Evolutionary conservation across 768 basidiomycete species (phyloP).

Genomic region (Tylopilus sp.): DNA sequence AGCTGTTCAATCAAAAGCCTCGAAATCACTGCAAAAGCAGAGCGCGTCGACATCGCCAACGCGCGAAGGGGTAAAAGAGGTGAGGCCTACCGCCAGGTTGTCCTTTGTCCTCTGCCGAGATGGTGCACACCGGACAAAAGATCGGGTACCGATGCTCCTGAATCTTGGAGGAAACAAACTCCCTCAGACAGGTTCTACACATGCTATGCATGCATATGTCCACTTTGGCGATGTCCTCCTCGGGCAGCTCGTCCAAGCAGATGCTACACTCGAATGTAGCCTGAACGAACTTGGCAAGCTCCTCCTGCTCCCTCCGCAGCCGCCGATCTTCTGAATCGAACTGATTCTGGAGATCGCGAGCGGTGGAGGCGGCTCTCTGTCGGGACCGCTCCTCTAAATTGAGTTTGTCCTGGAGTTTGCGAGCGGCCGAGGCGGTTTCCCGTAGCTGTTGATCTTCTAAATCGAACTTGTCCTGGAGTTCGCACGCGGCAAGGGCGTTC

Average conservation of each 20-base stretch:
- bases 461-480: constrained; percentile 38
- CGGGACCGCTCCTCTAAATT: constrained; percentile 41
- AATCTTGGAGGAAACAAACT: constrained; percentile 43
- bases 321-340: constrained; percentile 41
- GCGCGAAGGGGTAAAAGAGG: background rate
- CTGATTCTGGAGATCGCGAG: constrained; percentile 32
- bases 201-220: constrained; percentile 48
- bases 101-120: constrained; percentile 19
- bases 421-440: constrained; percentile 21
- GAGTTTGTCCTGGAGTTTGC: constrained; percentile 34
- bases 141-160: constrained; percentile 56
- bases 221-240: constrained; percentile 41
- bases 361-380: constrained; percentile 23
- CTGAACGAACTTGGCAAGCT: constrained; percentile 30
- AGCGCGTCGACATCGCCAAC: background rate
- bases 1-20: constrained; percentile 40
- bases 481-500: constrained; percentile 18
- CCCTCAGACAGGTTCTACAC: constrained; percentile 51
- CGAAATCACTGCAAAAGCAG: constrained; percentile 34
- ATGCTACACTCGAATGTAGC: constrained; percentile 50
- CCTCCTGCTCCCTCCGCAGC: constrained; percentile 34
- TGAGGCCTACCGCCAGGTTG: constrained; percentile 33
- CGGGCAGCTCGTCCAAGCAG: constrained; percentile 49
- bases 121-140: constrained; percentile 54
- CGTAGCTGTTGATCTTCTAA: constrained; percentile 39